Conservation (phyloP, 352 stramenopile species). For the Pythium rhizo-oryzae region DNA sequence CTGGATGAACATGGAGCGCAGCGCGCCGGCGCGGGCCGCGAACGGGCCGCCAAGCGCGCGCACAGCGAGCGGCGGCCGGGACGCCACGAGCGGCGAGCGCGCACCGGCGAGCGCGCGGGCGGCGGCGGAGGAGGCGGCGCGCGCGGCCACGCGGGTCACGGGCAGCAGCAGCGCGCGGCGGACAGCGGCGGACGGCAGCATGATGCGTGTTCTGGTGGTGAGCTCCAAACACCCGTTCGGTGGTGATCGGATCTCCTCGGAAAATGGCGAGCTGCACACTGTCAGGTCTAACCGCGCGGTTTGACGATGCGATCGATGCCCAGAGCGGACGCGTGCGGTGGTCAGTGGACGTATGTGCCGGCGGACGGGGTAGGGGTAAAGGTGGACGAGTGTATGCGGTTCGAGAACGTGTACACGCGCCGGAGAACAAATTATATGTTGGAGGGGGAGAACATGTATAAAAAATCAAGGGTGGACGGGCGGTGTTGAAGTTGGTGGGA, state of each 20-base stretch:
- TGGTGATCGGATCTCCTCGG: background rate
- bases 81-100: conserved; percentile 24
- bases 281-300: no score
- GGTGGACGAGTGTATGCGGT: background rate
- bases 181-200: conserved; percentile 15
- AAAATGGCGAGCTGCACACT: background rate
- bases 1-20: conserved; percentile 97
- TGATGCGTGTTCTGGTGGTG: conserved; percentile 3
- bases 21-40: conserved; percentile 33
- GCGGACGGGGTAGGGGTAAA: conserved; percentile 1
- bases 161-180: conserved; percentile 2
- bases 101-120: background rate
- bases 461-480: conserved; percentile 2
- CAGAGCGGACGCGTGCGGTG: background rate
- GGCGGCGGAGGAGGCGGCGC: conserved; percentile 1
- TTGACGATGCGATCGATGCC: background rate
- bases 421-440: conserved; percentile 4
- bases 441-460: conserved; percentile 7
- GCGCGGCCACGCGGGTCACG: background rate
- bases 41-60: conserved; percentile 15
- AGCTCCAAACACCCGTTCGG: background rate
- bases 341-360: background rate
- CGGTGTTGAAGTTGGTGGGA: conserved; percentile 3
- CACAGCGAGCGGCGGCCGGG: background rate
- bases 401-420: background rate